Conservation (phyloP, 148 eudicot genomes). For the Rhododendron ferrugineum region DNA sequence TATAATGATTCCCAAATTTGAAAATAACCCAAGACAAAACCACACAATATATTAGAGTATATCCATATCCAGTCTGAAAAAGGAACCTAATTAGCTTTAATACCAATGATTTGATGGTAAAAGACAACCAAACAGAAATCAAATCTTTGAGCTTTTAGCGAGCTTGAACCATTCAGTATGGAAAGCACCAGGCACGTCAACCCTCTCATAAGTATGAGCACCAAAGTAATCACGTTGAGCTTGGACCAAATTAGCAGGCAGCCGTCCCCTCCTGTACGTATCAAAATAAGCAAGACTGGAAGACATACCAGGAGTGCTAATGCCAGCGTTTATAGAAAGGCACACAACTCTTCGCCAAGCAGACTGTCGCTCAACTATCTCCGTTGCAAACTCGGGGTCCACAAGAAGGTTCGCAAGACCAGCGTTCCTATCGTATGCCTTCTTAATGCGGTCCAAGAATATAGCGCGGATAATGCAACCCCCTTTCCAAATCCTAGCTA, state of each 20-base stretch:
- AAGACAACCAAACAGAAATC: conserved; percentile 19
- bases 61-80: background rate
- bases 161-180: conserved; percentile 95
- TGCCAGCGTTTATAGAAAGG: conserved; percentile 70
- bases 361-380: conserved; percentile 69
- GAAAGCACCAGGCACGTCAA: conserved; percentile 67
- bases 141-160: conserved; percentile 56
- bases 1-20: background rate
- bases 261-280: conserved; percentile 69
- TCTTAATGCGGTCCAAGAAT: conserved; percentile 85
- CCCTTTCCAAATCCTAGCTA: conserved; percentile 94
- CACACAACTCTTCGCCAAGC: conserved; percentile 85
- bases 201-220: conserved; percentile 92
- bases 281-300: conserved; percentile 95
- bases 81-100: conserved; percentile 7
- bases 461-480: conserved; percentile 90
- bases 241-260: conserved; percentile 91
- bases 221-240: conserved; percentile 94
- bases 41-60: background rate
- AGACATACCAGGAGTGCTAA: conserved; percentile 93
- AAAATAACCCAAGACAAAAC: background rate
- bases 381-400: conserved; percentile 81
- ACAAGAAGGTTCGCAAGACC: conserved; percentile 75
- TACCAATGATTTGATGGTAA: background rate
- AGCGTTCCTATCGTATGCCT: conserved; percentile 78